Evolutionary conservation across 1,284 basidiomycete species (phyloP).

Genomic region (Moniliophthora roreri): DNA sequence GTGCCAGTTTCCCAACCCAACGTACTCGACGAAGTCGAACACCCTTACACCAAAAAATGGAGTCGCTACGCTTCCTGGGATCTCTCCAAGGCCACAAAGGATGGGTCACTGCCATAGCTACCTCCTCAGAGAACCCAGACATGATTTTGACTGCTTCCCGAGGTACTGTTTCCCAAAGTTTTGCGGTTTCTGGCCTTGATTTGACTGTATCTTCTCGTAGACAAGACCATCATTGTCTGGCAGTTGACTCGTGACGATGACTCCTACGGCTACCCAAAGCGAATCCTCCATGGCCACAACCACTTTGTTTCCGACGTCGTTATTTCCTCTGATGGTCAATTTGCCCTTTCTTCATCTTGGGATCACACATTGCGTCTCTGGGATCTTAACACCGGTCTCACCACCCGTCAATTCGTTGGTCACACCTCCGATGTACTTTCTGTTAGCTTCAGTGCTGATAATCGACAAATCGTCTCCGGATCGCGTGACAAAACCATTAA

Average conservation of each 20-base stretch:
- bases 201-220: conserved; percentile 39
- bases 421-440: conserved; percentile 98
- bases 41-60: conserved; percentile 57
- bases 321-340: conserved; percentile 98
- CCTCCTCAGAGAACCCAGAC: conserved; percentile 95
- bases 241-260: conserved; percentile 95
- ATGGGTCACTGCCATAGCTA: conserved; percentile 97
- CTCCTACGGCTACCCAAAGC: conserved; percentile 93
- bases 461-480: conserved; percentile 98
- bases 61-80: conserved; percentile 90
- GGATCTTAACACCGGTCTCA: conserved; percentile 95
- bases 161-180: conserved; percentile 52
- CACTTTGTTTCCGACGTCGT: conserved; percentile 99
- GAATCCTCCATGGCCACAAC: conserved; percentile 98
- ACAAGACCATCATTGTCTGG: conserved; percentile 99
- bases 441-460: conserved; percentile 96
- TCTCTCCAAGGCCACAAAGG: conserved; percentile 94
- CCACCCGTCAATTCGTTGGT: conserved; percentile 96
- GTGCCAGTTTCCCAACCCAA: no score
- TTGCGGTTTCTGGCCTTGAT: neutral
- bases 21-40: conserved; percentile 31
- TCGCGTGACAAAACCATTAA: conserved; percentile 98
- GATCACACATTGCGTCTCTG: conserved; percentile 99
- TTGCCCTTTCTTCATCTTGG: conserved; percentile 99
- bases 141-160: conserved; percentile 97